phyloP scores from a whole-genome alignment of 2,329 filamentous ascomycete genomes.

The Ampelomyces quisqualis region DNA sequence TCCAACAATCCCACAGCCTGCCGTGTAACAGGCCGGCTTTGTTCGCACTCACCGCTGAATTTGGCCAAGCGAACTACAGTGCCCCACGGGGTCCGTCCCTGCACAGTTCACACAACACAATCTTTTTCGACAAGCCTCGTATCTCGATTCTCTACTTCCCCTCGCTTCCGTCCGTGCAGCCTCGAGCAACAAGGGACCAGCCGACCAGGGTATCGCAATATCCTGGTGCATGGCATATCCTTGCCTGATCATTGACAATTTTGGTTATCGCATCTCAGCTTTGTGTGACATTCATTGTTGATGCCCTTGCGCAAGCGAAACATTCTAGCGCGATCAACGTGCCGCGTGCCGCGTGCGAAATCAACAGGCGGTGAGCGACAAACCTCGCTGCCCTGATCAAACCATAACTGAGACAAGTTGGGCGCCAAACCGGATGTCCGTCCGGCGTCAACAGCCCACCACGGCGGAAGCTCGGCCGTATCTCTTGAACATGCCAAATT shows the following conservation, averaged over 20 bases:
- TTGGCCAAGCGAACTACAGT: slow-evolving; percentile 13
- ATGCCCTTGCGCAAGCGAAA: slow-evolving; percentile 1
- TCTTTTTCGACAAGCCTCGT: slow-evolving; percentile 4
- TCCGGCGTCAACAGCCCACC: neutral
- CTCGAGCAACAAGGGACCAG: slow-evolving; percentile 4
- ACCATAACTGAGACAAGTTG: no score
- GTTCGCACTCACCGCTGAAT: slow-evolving; percentile 26
- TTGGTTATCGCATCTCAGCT: no score
- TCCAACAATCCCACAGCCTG: slow-evolving; percentile 3
- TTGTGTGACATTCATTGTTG: no score
- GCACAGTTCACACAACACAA: no score
- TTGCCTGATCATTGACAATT: no score
- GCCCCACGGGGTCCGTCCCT: slow-evolving; percentile 15
- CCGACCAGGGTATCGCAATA: no score
- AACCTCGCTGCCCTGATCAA: no score
- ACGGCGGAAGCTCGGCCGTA: slow-evolving; percentile 3
- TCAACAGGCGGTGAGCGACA: slow-evolving; percentile 2
- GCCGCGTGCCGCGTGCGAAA: neutral
- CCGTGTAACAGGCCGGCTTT: slow-evolving; percentile 23
- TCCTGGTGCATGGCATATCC: slow-evolving; percentile 1
- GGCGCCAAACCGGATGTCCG: neutral
- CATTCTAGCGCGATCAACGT: neutral
- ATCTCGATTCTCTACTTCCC: slow-evolving; percentile 5
- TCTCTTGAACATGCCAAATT: no score
- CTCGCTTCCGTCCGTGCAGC: slow-evolving; percentile 15